Evolutionary conservation across 192 early-diverging fungal species (phyloP), one percentile per base, ranked within the genome.

Genomic region (Gamsiella multidivaricata): DNA sequence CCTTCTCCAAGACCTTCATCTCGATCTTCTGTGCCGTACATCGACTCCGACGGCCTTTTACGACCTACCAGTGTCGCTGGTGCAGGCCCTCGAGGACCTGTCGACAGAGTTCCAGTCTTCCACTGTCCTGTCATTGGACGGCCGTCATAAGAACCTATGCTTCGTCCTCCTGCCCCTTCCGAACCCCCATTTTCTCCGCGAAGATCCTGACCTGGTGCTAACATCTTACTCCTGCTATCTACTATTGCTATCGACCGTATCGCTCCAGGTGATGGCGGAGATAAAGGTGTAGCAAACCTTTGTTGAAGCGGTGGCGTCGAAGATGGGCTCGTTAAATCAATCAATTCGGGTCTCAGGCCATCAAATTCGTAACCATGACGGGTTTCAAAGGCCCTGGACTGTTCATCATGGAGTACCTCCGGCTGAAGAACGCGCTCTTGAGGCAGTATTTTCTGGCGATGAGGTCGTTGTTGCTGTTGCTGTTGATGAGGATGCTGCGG

Each of bases 21-120:
- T 8, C 43, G 39, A 29, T 53, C 43, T 33, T 3, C 32, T 20
- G 9, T 7, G 18, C 52, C 28, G 36, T 73, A 73, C 70, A 73
- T 73, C 17, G 70, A 73, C 1, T 59, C 28, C 7, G 70, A 73
- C 5, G 70, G 70, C 17, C 70, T 31, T 22, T 73, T 73, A 15
- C 62, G 70, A 14, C 61, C 70, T 28, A 47, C 54, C 6, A 45
- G 7, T 14, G 8, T 6, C 20, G 20, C 23, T 17, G 54, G 22
- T 18, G n/a, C n/a, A 25, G 2, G 5, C 5, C 43, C 33, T 0
- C 28, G 6, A 32, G 23, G 25, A 39, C 32, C 46, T 29, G 25
- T 45, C 28, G 26, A 20, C 7, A 49, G 14, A 29, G 12, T 20
- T 23, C 28, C 33, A 5, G 14, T 37, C 46, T 33, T 57, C 15